Percentiles rank a stretch among this genome's conserved stretches.
These are phyloP conservation scores for Acanthamoeba polyphaga DNA, from an alignment of 208 protist genomes.

Conservation along the genomic window DNA sequence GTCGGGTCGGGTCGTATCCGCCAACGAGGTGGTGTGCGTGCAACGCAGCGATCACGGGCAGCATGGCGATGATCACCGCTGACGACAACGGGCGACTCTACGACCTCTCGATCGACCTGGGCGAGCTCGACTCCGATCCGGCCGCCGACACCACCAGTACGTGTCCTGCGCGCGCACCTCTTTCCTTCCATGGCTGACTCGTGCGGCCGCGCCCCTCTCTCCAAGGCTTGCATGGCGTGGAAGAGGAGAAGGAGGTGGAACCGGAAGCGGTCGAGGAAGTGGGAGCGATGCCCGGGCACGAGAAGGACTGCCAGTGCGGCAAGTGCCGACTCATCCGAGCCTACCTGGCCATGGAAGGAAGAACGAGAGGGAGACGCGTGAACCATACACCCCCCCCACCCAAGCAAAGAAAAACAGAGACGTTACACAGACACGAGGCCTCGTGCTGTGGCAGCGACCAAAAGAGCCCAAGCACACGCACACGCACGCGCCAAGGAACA, in stretches of 20 bases:
- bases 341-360: neutral
- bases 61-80: neutral
- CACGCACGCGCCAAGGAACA: no score
- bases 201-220: neutral
- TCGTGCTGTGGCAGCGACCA: no score
- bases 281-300: neutral
- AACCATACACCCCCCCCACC: no score
- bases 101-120: conserved; percentile 18
- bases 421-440: no score
- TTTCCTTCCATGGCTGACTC: neutral
- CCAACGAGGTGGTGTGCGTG: neutral
- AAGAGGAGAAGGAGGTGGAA: neutral
- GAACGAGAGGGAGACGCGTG: neutral
- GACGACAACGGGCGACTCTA: conserved; percentile 19
- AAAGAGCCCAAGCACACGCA: no score
- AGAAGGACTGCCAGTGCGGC: neutral
- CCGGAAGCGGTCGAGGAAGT: neutral
- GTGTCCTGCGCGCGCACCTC: neutral
- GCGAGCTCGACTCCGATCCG: conserved; percentile 15
- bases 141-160: conserved; percentile 1
- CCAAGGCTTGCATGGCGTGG: neutral
- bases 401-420: no score
- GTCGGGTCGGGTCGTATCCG: neutral
- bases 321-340: conserved; percentile 25
- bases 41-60: neutral